phyloP scores from a whole-genome alignment of 164 flowering plant genomes.

The Paratinospora sagittata region DNA sequence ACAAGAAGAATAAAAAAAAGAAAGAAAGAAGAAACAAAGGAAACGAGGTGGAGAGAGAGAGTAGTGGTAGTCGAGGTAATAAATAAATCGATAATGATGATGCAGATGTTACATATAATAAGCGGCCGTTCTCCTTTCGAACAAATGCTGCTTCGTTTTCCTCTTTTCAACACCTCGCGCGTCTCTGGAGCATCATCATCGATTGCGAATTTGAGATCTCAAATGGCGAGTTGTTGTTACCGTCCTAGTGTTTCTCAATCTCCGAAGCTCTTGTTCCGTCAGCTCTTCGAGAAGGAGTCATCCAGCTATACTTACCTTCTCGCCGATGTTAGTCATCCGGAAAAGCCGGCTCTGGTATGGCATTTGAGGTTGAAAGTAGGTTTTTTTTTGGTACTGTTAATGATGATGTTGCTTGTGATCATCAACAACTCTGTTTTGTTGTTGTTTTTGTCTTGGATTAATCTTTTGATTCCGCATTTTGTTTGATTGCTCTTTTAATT shows the following conservation, averaged over 20 bases:
- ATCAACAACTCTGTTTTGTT: no score
- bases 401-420: no score
- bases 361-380: background rate
- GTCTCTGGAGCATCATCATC: background rate
- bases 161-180: background rate
- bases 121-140: background rate
- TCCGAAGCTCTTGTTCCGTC: constrained; percentile 66
- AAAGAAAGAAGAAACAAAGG: background rate
- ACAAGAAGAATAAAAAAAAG: background rate
- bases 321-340: constrained; percentile 78
- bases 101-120: background rate
- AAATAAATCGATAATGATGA: background rate
- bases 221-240: constrained; percentile 28
- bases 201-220: constrained; percentile 6
- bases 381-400: no score
- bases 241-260: constrained; percentile 28
- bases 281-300: constrained; percentile 86
- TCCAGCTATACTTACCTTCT: constrained; percentile 89
- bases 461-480: no score
- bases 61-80: no score
- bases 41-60: no score
- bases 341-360: constrained; percentile 78
- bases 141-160: background rate
- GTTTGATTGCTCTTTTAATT: no score
- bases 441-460: no score